Percentiles rank a stretch among this genome's conserved stretches.
These are phyloP conservation scores for Triticum urartu DNA, from an alignment of 176 grass and related monocot genomes.

Conservation along the genomic window DNA sequence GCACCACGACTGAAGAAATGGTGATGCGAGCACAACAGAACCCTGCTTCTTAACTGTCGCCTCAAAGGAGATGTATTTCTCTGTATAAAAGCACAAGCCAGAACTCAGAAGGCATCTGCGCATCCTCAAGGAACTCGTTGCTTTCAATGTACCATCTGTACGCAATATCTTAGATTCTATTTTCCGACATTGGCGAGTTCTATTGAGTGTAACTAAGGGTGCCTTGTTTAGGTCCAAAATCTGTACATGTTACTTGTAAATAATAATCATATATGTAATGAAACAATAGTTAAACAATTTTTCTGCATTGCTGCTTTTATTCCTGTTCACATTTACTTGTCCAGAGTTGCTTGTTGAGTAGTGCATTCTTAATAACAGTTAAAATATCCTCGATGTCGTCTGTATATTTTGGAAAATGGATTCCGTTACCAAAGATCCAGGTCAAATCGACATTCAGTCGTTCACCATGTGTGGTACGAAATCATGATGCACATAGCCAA, in stretches of 20 bases:
- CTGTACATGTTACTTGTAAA: conserved; percentile 23
- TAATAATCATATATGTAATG: conserved; percentile 14
- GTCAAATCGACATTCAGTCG: not conserved
- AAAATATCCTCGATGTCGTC: not conserved
- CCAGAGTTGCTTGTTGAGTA: too few species aligned
- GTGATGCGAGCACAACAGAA: conserved; percentile 59
- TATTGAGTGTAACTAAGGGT: not conserved
- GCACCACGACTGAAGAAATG: conserved; percentile 82
- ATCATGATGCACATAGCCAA: not conserved
- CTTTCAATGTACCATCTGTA: too few species aligned
- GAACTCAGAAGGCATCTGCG: not conserved
- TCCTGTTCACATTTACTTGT: too few species aligned
- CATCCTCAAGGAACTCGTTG: not conserved
- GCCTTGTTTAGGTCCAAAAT: not conserved
- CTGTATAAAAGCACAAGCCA: not conserved
- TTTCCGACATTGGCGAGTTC: not conserved
- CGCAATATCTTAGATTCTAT: not conserved
- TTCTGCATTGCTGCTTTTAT: too few species aligned
- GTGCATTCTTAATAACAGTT: not conserved
- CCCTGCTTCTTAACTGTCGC: conserved; percentile 15
- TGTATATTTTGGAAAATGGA: not conserved
- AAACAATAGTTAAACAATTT: not conserved
- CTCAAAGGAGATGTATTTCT: not conserved
- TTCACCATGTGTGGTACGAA: not conserved
- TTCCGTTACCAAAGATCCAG: not conserved